Base-by-base conservation (phyloP, 1,284 basidiomycete genomes). In the Peniophora sp. region DNA sequence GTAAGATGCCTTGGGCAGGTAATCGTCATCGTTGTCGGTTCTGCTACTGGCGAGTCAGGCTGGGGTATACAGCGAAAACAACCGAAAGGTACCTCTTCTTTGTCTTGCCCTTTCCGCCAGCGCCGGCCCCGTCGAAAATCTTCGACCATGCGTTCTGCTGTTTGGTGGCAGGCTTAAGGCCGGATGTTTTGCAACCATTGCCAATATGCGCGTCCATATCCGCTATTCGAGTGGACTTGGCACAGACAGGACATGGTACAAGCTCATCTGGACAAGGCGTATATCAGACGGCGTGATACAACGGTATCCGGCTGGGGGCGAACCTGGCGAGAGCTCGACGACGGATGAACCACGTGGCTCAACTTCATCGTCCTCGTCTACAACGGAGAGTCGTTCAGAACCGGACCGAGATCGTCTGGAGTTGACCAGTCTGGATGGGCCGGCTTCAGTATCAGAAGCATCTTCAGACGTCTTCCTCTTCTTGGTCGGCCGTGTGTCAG, bases 1-100 rank as follows among this genome's bases (percentile, higher is more conserved):
- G 58, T 88, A 88, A 0, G 83, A 77, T 10, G 75, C 75, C 55
- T 83, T 85, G 3, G 86, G 83, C 34, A 88, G 66, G 22, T 49
- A 45, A 23, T 70, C 68, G 10, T 68, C 56, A 24, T 65, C 70
- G 27, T 74, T 66, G 59, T 62, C 52, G 24, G 47, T 49, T 47
- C 34, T 11, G 23, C 18, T 32, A 5, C 34, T 10, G 34, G 23
- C 35, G 41, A 37, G 17, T 27, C 20, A 23, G 46, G 41, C 46
- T 37, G 35, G 43, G 18, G 18, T 35, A 14, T 3, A 35, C 10
- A 20, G 24, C 47, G 45, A 55, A 49, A 47, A 37, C 32, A 54
- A 24, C 47, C 57, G n/a, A n/a, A n/a, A n/a, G n/a, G 51, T 50
- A 54, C 69, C 48, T 55, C 73, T 45, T 22, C 73, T 67, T 75